phyloP scores from a whole-genome alignment of 2,329 filamentous ascomycete genomes.

The Volutella citrinella region DNA sequence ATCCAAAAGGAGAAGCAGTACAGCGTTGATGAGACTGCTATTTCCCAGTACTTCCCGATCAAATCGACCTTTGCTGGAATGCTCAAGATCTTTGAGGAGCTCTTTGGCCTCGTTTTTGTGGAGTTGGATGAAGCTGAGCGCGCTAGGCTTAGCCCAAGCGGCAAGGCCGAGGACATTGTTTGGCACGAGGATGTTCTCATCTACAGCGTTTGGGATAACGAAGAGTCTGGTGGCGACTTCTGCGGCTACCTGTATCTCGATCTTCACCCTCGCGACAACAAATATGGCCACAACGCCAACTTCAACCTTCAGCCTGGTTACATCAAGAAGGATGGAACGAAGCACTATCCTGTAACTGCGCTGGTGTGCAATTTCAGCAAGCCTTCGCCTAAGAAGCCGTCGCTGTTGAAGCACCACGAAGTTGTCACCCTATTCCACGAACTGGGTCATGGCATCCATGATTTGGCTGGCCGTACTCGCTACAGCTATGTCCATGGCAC shows the following conservation, averaged over 20 bases:
- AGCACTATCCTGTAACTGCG: conserved; percentile 74
- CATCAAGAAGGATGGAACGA: conserved; percentile 62
- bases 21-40: conserved; percentile 73
- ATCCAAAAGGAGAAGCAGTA: conserved; percentile 79
- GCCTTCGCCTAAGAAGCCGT: conserved; percentile 72
- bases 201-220: conserved; percentile 80
- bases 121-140: conserved; percentile 67
- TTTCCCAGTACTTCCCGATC: conserved; percentile 82
- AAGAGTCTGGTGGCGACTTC: conserved; percentile 66
- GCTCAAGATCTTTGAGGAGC: conserved; percentile 78
- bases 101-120: conserved; percentile 78
- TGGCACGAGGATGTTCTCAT: conserved; percentile 84
- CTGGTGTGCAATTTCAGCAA: conserved; percentile 86
- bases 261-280: conserved; percentile 74
- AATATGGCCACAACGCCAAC: conserved; percentile 83
- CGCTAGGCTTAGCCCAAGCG: conserved; percentile 61
- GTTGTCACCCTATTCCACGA: conserved; percentile 82
- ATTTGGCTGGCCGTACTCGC: conserved; percentile 59
- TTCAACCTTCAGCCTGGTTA: conserved; percentile 77
- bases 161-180: conserved; percentile 67
- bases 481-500: conserved; percentile 69
- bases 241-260: conserved; percentile 83
- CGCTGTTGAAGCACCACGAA: conserved; percentile 77
- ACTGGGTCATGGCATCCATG: conserved; percentile 68
- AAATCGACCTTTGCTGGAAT: conserved; percentile 71